Base-by-base conservation (phyloP, 495 filamentous ascomycete species). In the Aspergillus panamensis region DNA sequence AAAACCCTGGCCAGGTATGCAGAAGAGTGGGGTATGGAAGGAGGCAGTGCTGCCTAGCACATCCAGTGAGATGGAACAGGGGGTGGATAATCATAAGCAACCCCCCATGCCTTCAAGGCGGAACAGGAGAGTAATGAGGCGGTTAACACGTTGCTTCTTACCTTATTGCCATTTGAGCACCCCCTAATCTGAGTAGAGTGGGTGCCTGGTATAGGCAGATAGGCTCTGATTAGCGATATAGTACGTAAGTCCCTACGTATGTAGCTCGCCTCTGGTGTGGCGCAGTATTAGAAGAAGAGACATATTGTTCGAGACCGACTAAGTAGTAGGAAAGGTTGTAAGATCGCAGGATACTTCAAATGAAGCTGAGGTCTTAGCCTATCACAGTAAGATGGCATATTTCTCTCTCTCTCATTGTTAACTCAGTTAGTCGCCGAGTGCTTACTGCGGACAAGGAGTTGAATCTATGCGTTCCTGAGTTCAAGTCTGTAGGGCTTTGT, bases 41-140 rank as follows among this genome's bases (percentile, higher is more conserved):
- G 50, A 52, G 50, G 50, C 50, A 35, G 50, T 52, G 50, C 50
- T 52, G 50, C 50, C 39, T 45, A 45, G 42, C 17, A 19, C 16
- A 45, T 6, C 16, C 42, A 45, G 42, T 45, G 9, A 20, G 42
- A 45, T 45, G 42, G 42, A n/a, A 45, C 42, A 10, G 16, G 16
- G 10, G 16, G 42, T 17, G 9, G 19, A 45, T 5, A 16, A 21
- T 7, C n/a, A 45, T 6, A 39, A 13, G 6, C 14, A n/a, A 0
- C 42, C 19, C 20, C 17, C 42, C 42, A 13, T 45, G 16, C 42
- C 19, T 17, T 45, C 42, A 45, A 19, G 17, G 17, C 25, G 35
- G 8, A 13, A 13, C 14, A n/a, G 10, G 35, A 39, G 35, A 12
- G 10, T 39, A 39, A 39, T 1, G 35, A 39, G 35, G 14, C 3